A percentile compares a stretch with the other conserved stretches of the same genome.
phyloP scores from a whole-genome alignment of 345 rosid genomes.

The Salix purpurea region DNA sequence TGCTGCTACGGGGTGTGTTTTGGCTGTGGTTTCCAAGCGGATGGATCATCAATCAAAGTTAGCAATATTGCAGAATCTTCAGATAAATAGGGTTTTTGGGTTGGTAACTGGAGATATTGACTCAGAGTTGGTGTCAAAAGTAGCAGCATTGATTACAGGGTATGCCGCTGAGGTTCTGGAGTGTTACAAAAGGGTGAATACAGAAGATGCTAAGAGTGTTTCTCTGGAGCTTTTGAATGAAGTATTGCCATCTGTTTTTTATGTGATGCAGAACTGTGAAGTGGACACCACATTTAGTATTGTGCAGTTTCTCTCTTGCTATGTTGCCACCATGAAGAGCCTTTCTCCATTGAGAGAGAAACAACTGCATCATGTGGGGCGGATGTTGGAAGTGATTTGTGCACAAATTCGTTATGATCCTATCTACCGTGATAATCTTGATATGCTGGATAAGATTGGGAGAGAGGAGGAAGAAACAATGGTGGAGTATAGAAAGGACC shows the following conservation, averaged over 20 bases:
- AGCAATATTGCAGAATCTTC: conserved; percentile 63
- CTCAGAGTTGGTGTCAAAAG: conserved; percentile 55
- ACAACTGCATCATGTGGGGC: conserved; percentile 57
- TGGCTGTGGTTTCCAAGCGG: conserved; percentile 80
- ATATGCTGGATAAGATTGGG: conserved; percentile 75
- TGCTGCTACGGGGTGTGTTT: conserved; percentile 79
- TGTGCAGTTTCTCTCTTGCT: conserved; percentile 76
- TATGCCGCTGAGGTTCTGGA: conserved; percentile 82
- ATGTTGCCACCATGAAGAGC: conserved; percentile 75
- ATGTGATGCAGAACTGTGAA: conserved; percentile 67
- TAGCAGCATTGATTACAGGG: conserved; percentile 70
- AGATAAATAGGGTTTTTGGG: conserved; percentile 59
- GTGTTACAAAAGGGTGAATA: conserved; percentile 63
- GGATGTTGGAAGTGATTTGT: conserved; percentile 77
- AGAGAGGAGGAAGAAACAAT: conserved; percentile 86
- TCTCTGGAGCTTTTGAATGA: conserved; percentile 71
- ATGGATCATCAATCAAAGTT: conserved; percentile 79
- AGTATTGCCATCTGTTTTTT: conserved; percentile 80
- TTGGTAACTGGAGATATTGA: conserved; percentile 56
- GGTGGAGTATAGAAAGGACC: conserved; percentile 79
- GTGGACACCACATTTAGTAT: conserved; percentile 56
- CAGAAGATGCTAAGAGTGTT: conserved; percentile 52
- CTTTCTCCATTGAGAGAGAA: conserved; percentile 67
- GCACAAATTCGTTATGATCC: conserved; percentile 75
- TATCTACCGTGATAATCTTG: conserved; percentile 58